phyloP scores from a whole-genome alignment of 2,329 filamentous ascomycete species.

The Pseudogymnoascus sp. region DNA sequence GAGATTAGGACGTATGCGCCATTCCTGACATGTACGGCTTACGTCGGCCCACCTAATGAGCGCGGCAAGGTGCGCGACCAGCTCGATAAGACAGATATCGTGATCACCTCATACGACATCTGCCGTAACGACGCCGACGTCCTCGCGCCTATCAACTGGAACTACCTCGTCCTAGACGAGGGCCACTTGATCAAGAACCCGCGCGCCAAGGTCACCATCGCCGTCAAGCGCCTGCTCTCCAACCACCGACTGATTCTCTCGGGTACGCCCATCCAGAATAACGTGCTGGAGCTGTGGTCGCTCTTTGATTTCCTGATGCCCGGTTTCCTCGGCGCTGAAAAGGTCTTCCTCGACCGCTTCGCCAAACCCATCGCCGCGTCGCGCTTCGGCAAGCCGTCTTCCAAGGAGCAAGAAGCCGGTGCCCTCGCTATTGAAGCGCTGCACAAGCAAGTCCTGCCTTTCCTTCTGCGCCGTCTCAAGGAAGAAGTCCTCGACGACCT shows the following conservation, averaged over 20 bases:
- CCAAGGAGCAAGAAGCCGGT: conserved; percentile 95
- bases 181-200: conserved; percentile 98
- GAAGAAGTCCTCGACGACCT: conserved; percentile 95
- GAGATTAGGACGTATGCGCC: conserved; percentile 94
- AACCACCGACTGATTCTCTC: conserved; percentile 96
- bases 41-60: conserved; percentile 82
- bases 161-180: conserved; percentile 95
- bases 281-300: conserved; percentile 94
- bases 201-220: conserved; percentile 88
- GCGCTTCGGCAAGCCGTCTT: conserved; percentile 92
- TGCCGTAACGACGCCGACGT: conserved; percentile 92
- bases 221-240: conserved; percentile 81
- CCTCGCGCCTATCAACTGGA: conserved; percentile 80
- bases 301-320: conserved; percentile 99
- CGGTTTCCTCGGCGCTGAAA: conserved; percentile 90
- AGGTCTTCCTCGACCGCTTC: conserved; percentile 88
- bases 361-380: conserved; percentile 87
- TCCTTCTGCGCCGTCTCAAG: conserved; percentile 90
- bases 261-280: conserved; percentile 96
- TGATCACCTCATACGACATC: conserved; percentile 97
- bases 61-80: conserved; percentile 62
- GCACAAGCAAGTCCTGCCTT: conserved; percentile 95
- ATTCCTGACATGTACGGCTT: conserved; percentile 82
- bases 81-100: conserved; percentile 76
- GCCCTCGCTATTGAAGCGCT: conserved; percentile 95